phyloP scores from a whole-genome alignment of 805 yeast species.

The Yamadazyma scolyti region DNA sequence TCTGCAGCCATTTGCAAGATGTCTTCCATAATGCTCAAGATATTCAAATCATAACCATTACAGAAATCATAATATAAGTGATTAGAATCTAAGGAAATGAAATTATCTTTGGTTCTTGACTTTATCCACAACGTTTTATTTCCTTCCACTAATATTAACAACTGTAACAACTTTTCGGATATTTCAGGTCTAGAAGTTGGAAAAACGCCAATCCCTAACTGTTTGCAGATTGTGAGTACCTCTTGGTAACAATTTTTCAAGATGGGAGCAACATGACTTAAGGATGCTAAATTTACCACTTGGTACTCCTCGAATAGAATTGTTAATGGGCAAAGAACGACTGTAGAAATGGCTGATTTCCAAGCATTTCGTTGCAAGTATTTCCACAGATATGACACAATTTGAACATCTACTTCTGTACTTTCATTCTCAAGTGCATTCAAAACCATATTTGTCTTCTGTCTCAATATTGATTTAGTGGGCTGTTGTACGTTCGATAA shows the following conservation, averaged over 20 bases:
- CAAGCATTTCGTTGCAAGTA: too few relatives aligned
- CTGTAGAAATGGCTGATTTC: constrained; percentile 10
- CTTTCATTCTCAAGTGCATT: too few relatives aligned
- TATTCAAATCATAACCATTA: constrained; percentile 8
- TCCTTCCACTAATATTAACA: constrained; percentile 11
- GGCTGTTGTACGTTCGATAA: too few relatives aligned
- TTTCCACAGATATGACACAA: too few relatives aligned
- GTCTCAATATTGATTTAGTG: too few relatives aligned
- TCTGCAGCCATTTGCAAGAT: constrained; percentile 4
- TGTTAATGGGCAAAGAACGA: constrained; percentile 16
- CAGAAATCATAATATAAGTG: constrained; percentile 8
- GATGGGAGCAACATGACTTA: constrained; percentile 7
- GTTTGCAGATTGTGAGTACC: constrained; percentile 7
- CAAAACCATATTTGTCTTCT: too few relatives aligned
- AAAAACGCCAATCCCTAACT: constrained; percentile 5
- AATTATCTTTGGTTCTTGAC: constrained; percentile 1
- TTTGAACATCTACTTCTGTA: too few relatives aligned
- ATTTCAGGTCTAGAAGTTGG: constrained; percentile 7
- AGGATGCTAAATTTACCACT: constrained; percentile 9
- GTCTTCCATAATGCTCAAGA: constrained; percentile 1
- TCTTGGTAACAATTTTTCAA: constrained; percentile 15
- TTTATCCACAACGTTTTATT: constrained; percentile 4
- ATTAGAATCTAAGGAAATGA: constrained; percentile 10
- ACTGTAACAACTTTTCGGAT: constrained; percentile 11
- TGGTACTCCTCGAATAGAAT: constrained; percentile 17